Conservation (phyloP, 2,329 filamentous ascomycete genomes). For the Colletotrichum sp. region DNA sequence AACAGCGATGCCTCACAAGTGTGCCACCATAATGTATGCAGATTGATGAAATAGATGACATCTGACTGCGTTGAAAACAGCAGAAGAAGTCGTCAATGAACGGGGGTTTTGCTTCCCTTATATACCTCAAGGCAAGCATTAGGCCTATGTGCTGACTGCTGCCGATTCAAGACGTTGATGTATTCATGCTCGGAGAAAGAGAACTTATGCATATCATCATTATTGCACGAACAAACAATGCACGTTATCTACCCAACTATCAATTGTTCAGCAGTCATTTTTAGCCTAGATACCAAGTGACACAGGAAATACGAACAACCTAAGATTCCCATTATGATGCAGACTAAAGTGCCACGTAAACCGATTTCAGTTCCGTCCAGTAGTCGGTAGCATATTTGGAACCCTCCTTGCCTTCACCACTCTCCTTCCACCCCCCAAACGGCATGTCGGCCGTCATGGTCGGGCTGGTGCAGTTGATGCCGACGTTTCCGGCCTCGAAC, state of each 20-base stretch:
- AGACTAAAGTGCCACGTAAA: neutral
- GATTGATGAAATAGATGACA: neutral
- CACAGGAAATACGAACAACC: neutral
- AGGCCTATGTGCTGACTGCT: too few relatives aligned
- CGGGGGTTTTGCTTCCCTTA: neutral
- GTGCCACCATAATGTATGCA: neutral
- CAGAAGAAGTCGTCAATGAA: neutral
- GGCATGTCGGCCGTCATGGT: conserved; percentile 1
- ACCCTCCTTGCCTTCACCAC: neutral
- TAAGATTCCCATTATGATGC: neutral
- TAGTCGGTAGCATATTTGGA: neutral
- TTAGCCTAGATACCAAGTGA: neutral
- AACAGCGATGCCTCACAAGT: neutral
- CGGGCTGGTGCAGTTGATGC: neutral
- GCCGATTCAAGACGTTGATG: neutral
- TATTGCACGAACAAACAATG: neutral
- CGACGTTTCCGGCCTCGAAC: neutral
- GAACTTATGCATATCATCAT: neutral
- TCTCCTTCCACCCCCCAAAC: conserved; percentile 6
- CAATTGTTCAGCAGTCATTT: neutral
- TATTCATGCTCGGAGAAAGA: neutral
- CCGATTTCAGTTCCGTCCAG: neutral
- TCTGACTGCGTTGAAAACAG: neutral
- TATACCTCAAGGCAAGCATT: neutral
- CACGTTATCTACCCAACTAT: neutral